Evolutionary conservation across 2,329 filamentous ascomycete species (phyloP), one percentile per base, ranked within the genome.

Genomic region (Xylaria sp.): DNA sequence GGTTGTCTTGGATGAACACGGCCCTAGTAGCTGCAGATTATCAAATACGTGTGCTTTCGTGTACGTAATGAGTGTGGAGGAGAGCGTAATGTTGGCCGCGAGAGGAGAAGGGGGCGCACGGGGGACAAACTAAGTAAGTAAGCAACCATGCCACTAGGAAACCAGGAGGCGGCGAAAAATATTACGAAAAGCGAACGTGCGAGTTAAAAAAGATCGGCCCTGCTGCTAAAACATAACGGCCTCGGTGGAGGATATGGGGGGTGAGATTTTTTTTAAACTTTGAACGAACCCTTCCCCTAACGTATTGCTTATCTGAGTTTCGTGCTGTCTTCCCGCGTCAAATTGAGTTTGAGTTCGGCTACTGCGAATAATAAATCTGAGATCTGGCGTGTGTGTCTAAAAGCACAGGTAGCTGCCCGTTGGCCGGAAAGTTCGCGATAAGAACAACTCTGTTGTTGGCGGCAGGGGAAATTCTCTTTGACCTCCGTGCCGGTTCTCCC

Each of bases 51-150:
- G 39, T 34, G 18, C 48, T 63, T 67, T 64, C 67, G 39, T 34
- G 64, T 69, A 69, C 67, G 67, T 67, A 70, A 70, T 70, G 56
- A 37, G 64, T 67, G 55, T 28, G 64, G 55, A 48, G 65, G 48
- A 57, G 46, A 65, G 62, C 63, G 55, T 66, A 64, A 69, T 66
- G 51, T 37, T 37, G 66, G 46, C 44, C 65, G 63, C 57, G 46
- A 23, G 46, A n/a, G 20, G n/a, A 65, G 18, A 23, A 23, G 18
- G 20, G 20, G 18, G 46, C 25, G 10, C 23, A 18, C n/a, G 46
- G 46, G 46, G 8, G n/a, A n/a, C 8, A 7, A 57, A 39, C 39
- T 51, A 70, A 23, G 37, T 6, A 28, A 28, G 28, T 51, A 70
- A 23, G 37, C 28, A 28, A 28, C 3, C n/a, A 59, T n/a, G 48